Percentiles rank a stretch among this genome's conserved stretches.
Evolutionary conservation across 1,139 yeast species (phyloP).

Genomic region (Candida sanyaensis): DNA sequence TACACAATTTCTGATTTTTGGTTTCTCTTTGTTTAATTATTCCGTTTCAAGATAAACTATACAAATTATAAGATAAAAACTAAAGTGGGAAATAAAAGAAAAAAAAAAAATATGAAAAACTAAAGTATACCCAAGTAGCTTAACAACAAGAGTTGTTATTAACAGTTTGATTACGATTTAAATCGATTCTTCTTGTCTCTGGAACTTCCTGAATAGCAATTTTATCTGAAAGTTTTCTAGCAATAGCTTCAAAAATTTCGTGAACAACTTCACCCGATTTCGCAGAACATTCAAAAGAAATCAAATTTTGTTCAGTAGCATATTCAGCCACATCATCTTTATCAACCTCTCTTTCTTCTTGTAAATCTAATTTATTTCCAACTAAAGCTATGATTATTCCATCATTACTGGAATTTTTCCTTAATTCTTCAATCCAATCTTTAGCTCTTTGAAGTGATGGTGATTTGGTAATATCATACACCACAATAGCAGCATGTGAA

Average conservation of each 20-base stretch:
- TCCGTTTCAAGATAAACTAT: not conserved
- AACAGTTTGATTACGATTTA: constrained; percentile 28
- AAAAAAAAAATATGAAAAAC: not conserved
- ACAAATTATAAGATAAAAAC: not conserved
- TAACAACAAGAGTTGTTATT: constrained; percentile 30
- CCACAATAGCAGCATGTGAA: constrained; percentile 43
- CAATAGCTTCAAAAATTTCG: constrained; percentile 43
- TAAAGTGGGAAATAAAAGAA: not conserved
- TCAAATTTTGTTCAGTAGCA: constrained; percentile 26
- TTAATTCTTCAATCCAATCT: constrained; percentile 94
- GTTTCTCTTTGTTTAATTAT: not conserved
- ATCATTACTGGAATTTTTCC: constrained; percentile 72
- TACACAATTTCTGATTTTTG: not conserved
- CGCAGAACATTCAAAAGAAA: constrained; percentile 47
- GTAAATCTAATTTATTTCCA: constrained; percentile 84
- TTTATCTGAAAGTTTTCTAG: constrained; percentile 30
- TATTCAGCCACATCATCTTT: constrained; percentile 38
- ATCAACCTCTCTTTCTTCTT: constrained; percentile 50
- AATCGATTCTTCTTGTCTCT: constrained; percentile 32
- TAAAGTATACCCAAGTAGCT: not conserved
- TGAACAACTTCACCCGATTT: constrained; percentile 49
- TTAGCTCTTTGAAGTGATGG: constrained; percentile 82
- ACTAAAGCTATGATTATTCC: constrained; percentile 85
- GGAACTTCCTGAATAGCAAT: constrained; percentile 42
- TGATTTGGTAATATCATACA: constrained; percentile 33